These are phyloP conservation scores for Fomitopsis pinicola DNA, from an alignment of 1,284 basidiomycete species.

Conservation along the genomic window DNA sequence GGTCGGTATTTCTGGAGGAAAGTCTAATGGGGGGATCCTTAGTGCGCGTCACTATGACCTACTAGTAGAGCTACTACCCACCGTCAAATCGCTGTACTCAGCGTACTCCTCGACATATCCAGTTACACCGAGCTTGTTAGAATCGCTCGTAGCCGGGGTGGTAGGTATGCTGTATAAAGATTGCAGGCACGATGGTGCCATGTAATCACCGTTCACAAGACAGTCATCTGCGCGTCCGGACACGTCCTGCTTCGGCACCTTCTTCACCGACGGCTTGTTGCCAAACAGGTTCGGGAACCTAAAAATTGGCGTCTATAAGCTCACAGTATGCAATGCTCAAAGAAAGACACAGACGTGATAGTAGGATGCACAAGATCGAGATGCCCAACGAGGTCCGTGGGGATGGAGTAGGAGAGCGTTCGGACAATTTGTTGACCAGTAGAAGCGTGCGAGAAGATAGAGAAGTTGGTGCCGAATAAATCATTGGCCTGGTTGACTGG, in stretches of 20 bases:
- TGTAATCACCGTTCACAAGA: constrained; percentile 12
- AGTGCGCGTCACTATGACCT: background rate
- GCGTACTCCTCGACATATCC: constrained; percentile 54
- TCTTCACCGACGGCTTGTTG: constrained; percentile 30
- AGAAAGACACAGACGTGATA: constrained; percentile 15
- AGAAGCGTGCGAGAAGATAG: constrained; percentile 28
- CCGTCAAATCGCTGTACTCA: constrained; percentile 43
- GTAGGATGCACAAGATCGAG: constrained; percentile 35
- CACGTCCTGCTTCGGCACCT: background rate
- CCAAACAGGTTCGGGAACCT: background rate
- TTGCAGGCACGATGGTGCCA: constrained; percentile 55
- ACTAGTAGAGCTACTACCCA: constrained; percentile 10
- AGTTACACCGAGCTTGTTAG: constrained; percentile 50
- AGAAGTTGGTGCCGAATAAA: constrained; percentile 32
- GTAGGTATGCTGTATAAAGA: constrained; percentile 50
- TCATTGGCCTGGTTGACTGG: constrained; percentile 31
- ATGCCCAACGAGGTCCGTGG: constrained; percentile 27
- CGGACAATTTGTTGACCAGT: constrained; percentile 27
- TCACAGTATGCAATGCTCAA: background rate
- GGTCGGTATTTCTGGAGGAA: constrained; percentile 46
- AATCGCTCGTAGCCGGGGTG: constrained; percentile 35
- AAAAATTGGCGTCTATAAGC: background rate
- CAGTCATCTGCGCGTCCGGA: background rate
- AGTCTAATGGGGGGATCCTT: constrained; percentile 27
- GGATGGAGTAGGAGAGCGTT: constrained; percentile 36